These are phyloP conservation scores for Coemansia sp. DNA, from an alignment of 192 early-diverging fungal genomes.

Conservation along the genomic window DNA sequence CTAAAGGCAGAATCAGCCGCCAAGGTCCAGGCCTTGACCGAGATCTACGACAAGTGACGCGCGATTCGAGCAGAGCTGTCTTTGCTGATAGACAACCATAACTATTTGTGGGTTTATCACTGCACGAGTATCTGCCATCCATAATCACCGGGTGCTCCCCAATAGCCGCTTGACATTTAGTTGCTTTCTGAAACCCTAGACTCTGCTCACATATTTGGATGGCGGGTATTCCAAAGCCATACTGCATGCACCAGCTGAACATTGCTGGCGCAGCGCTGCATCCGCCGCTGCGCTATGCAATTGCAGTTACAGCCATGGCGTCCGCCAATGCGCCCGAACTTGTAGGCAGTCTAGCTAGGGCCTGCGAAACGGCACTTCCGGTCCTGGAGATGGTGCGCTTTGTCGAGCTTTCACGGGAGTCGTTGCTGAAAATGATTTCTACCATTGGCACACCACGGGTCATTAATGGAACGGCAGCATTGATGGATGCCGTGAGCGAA, in stretches of 20 bases:
- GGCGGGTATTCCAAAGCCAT: too few species aligned
- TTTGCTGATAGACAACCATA: too few species aligned
- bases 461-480: conserved; percentile 24
- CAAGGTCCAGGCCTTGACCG: not conserved
- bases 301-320: conserved; percentile 24
- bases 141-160: too few species aligned
- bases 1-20: conserved; percentile 14
- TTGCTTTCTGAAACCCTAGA: too few species aligned
- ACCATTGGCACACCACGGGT: conserved; percentile 16
- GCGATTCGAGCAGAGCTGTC: too few species aligned
- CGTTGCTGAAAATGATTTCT: conserved; percentile 13
- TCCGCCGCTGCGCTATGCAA: conserved; percentile 7
- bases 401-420: conserved; percentile 10
- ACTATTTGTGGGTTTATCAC: too few species aligned
- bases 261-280: not conserved
- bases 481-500: conserved; percentile 14
- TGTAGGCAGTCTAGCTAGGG: not conserved
- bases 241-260: not conserved
- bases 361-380: conserved; percentile 1
- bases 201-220: too few species aligned
- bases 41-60: not conserved
- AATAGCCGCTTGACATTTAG: too few species aligned
- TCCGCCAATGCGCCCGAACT: conserved; percentile 2
- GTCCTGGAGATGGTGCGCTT: not conserved
- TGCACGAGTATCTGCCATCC: too few species aligned